Conservation (phyloP, 306 rosid genomes). For the Dalbergia cultrata region DNA sequence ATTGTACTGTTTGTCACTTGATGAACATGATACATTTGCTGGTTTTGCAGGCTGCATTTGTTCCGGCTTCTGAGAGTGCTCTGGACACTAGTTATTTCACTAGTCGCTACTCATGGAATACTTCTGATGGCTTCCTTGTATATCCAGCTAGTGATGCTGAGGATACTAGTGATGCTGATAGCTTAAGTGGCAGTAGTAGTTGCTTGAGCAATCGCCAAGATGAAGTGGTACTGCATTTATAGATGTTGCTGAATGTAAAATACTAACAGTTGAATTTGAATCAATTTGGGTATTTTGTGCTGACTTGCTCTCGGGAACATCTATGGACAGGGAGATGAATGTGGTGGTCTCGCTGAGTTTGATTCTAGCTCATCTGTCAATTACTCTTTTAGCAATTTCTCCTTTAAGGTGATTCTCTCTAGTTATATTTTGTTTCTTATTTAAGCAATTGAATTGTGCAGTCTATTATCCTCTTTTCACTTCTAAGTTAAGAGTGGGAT, state of each 20-base stretch:
- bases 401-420: conserved; percentile 79
- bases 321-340: conserved; percentile 84
- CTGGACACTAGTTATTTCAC: conserved; percentile 96
- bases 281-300: conserved; percentile 33
- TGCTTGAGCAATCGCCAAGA: conserved; percentile 90
- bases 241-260: conserved; percentile 9
- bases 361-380: conserved; percentile 82
- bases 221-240: conserved; percentile 80
- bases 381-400: conserved; percentile 97
- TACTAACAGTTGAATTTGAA: conserved; percentile 33
- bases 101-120: conserved; percentile 92
- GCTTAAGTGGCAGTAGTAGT: conserved; percentile 95
- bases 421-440: conserved; percentile 9
- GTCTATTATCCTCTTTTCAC: conserved; percentile 17
- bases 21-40: conserved; percentile 1
- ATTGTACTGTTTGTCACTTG: conserved; percentile 11
- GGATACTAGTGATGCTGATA: conserved; percentile 92
- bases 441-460: conserved; percentile 1
- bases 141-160: conserved; percentile 81
- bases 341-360: conserved; percentile 91
- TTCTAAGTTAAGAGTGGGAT: conserved; percentile 21
- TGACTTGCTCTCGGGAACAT: conserved; percentile 50
- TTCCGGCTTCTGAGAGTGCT: conserved; percentile 94
- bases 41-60: conserved; percentile 93
- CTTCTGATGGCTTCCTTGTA: conserved; percentile 63